phyloP scores from a whole-genome alignment of 768 basidiomycete genomes.

The Pluteus cervinus region DNA sequence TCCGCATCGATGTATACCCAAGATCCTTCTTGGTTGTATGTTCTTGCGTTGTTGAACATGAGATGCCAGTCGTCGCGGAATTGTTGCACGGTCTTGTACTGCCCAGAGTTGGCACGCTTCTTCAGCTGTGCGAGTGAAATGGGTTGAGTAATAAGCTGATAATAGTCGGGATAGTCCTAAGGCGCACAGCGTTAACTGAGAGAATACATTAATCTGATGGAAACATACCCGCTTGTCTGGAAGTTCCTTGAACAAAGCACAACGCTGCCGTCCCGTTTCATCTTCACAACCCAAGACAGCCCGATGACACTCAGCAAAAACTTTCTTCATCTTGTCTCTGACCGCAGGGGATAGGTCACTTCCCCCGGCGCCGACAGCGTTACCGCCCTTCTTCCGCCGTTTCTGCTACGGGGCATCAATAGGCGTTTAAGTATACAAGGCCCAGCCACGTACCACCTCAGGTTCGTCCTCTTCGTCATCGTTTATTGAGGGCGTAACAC shows the following conservation, averaged over 20 bases:
- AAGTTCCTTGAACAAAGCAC: conserved; percentile 84
- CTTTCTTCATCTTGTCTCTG: conserved; percentile 79
- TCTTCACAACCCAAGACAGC: conserved; percentile 72
- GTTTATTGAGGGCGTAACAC: conserved; percentile 70
- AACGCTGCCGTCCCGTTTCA: conserved; percentile 69
- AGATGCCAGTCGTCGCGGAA: conserved; percentile 80
- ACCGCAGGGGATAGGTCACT: conserved; percentile 51
- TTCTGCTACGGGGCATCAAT: conserved; percentile 44
- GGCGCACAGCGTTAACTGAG: conserved; percentile 9
- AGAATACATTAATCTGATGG: neutral
- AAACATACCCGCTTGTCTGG: conserved; percentile 65
- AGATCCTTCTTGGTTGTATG: conserved; percentile 91
- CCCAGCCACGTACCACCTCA: conserved; percentile 43
- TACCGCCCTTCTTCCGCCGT: conserved; percentile 64
- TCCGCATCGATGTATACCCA: conserved; percentile 94
- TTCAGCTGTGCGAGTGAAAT: conserved; percentile 86
- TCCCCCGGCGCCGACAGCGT: conserved; percentile 22
- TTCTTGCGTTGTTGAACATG: conserved; percentile 92
- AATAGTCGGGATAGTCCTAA: conserved; percentile 90
- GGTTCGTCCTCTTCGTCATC: conserved; percentile 79
- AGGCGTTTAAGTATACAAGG: conserved; percentile 2
- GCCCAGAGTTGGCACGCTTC: conserved; percentile 58
- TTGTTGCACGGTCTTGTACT: conserved; percentile 69
- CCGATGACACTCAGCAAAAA: conserved; percentile 68
- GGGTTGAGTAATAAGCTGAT: conserved; percentile 79